Evolutionary conservation across 2,329 filamentous ascomycete genomes (phyloP).

Genomic region (Nigrospora sphaerica): DNA sequence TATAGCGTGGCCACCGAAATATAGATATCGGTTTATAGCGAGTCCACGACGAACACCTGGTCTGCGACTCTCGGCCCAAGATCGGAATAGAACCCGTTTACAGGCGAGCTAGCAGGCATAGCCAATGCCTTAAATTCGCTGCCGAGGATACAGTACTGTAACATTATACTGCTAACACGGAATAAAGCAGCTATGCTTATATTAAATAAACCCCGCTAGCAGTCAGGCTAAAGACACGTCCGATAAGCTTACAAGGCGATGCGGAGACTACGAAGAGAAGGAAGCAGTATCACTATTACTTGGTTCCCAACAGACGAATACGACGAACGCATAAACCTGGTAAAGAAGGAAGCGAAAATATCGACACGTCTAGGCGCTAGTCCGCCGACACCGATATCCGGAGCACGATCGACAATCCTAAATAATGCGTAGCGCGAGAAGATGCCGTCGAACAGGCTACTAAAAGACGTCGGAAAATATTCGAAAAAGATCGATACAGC

Average conservation of each 20-base stretch:
- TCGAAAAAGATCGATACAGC: slow-evolving; percentile 2
- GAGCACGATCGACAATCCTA: slow-evolving; percentile 1
- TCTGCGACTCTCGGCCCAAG: background rate
- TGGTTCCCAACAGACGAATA: no score
- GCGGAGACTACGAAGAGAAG: background rate
- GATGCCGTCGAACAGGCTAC: background rate
- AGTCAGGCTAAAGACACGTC: background rate
- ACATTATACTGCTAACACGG: background rate
- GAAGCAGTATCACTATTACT: no score
- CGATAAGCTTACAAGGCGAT: background rate
- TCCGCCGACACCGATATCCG: background rate
- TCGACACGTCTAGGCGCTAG: no score
- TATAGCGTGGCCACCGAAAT: no score
- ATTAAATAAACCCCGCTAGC: background rate
- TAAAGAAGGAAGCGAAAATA: no score
- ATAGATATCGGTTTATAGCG: no score
- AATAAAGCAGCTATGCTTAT: background rate
- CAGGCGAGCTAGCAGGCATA: background rate
- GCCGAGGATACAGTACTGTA: slow-evolving; percentile 12
- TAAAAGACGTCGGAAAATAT: background rate
- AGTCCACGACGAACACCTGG: background rate
- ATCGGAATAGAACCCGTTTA: slow-evolving; percentile 1
- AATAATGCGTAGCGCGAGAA: background rate
- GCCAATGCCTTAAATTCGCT: slow-evolving; percentile 14
- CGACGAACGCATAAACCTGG: no score